Evolutionary conservation across 306 rosid genomes (phyloP), one percentile per base, ranked within the genome.

Genomic region (Oemleria cerasiformis): DNA sequence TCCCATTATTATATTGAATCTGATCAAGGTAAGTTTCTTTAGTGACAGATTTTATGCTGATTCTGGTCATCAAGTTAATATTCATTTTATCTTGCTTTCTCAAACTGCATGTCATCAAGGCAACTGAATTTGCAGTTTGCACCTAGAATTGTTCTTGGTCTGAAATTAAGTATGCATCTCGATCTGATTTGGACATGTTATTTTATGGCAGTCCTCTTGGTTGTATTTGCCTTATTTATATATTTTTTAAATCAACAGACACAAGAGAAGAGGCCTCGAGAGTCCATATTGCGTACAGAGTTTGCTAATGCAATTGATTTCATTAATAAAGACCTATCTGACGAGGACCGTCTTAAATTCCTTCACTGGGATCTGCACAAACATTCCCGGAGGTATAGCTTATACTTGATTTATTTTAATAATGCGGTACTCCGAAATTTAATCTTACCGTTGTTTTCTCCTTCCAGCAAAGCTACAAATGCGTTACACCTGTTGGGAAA

Each of bases 321-420:
- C 60, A 86, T 94, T n/a, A 94, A 94, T 77, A 81, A 82, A 78
- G 83, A 77, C 66, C 49, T 87, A 75, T 82, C 74, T 30, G 91
- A 76, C 58, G 91, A 87, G 70, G 78, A 69, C 63, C 84, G 83
- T 77, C 80, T 94, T 81, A 86, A 89, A 86, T 91, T 87, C 63
- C 86, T 94, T 77, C 94, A 91, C 71, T 94, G 99, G 99, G 99
- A 94, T 85, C 87, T 94, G 49, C 84, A 86, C 81, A 79, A 78
- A 65, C 97, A 89, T 84, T 80, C 95, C 59, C 77, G 80, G 65
- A 77, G 87, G 87, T 84, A 60, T 56, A 58, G 68, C 58, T 56
- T 45, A 58, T 15, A 38, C 20, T 40, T 44, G 23, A 34, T 17
- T 8, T 16, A 39, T 39, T 67, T 68, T 44, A 77, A 50, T 54